A percentile compares a stretch with the other conserved stretches of the same genome.
Evolutionary conservation across 179 eudicot species (phyloP).

Genomic region (Heliamphora pulchella): DNA sequence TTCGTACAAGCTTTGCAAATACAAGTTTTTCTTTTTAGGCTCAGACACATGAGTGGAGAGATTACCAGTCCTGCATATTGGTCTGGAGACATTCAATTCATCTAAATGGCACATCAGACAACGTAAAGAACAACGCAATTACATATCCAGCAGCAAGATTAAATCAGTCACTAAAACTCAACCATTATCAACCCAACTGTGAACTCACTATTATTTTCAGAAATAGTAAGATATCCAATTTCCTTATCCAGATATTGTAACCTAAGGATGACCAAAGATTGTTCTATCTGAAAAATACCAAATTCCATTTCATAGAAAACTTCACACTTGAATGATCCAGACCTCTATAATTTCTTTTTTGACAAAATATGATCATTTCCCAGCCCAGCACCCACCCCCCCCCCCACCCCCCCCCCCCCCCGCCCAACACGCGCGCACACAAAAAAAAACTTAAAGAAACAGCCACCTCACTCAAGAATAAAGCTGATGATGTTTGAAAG

Average conservation of each 20-base stretch:
- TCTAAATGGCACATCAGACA: conserved; percentile 8
- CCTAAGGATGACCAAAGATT: neutral
- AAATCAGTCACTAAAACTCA: neutral
- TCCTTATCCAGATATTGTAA: neutral
- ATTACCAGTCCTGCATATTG: conserved; percentile 61
- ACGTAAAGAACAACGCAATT: neutral
- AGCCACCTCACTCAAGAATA: too few species aligned
- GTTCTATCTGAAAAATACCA: too few species aligned
- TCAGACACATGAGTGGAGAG: conserved; percentile 58
- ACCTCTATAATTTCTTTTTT: too few species aligned
- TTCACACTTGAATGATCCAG: too few species aligned
- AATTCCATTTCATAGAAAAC: too few species aligned
- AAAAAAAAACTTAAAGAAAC: neutral
- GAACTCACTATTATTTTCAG: neutral
- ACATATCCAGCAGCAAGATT: neutral
- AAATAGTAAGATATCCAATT: neutral
- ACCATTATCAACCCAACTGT: neutral
- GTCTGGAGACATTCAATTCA: conserved; percentile 20
- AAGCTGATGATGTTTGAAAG: neutral
- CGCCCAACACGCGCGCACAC: too few species aligned
- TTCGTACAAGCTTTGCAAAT: conserved; percentile 63
- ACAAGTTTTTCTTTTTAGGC: conserved; percentile 69
- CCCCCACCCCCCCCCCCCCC: too few species aligned
- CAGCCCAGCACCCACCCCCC: too few species aligned
- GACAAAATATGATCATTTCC: too few species aligned